These are phyloP conservation scores for Cryptococcus sp. DNA, from an alignment of 1,284 basidiomycete genomes.

Conservation along the genomic window DNA sequence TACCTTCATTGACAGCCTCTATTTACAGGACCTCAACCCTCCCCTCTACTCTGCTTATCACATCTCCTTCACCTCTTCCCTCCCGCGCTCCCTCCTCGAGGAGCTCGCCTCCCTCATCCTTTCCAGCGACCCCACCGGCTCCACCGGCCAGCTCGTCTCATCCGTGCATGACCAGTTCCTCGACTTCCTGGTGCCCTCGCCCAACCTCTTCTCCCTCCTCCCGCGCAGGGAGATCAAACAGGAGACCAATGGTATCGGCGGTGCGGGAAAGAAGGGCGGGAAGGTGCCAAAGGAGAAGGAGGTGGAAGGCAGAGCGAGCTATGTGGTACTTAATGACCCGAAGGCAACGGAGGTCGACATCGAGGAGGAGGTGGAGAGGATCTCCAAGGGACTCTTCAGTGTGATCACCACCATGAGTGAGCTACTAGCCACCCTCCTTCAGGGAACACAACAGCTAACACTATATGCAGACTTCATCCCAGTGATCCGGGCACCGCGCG, in stretches of 20 bases:
- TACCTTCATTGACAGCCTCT: not conserved
- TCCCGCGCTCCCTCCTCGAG: slow-evolving; percentile 83
- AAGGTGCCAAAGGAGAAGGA: slow-evolving; percentile 33
- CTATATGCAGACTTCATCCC: slow-evolving; percentile 71
- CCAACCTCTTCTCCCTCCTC: slow-evolving; percentile 89
- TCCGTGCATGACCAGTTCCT: slow-evolving; percentile 94
- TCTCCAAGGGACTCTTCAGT: slow-evolving; percentile 87
- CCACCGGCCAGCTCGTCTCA: slow-evolving; percentile 71
- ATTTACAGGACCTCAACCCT: slow-evolving; percentile 62
- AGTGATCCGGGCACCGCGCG: slow-evolving; percentile 88
- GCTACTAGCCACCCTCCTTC: slow-evolving; percentile 23
- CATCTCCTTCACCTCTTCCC: slow-evolving; percentile 89
- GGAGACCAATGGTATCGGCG: slow-evolving; percentile 32
- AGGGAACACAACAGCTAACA: slow-evolving; percentile 4
- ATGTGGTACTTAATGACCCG: slow-evolving; percentile 89
- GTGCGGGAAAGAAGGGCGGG: slow-evolving; percentile 20
- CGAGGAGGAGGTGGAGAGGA: slow-evolving; percentile 87
- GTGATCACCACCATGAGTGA: slow-evolving; percentile 86
- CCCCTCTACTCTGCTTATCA: slow-evolving; percentile 89
- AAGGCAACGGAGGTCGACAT: slow-evolving; percentile 85
- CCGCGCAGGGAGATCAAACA: slow-evolving; percentile 50
- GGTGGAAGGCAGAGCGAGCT: slow-evolving; percentile 55
- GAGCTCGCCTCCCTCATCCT: slow-evolving; percentile 89
- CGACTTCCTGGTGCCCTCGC: slow-evolving; percentile 92
- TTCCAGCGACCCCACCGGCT: slow-evolving; percentile 58